Conservation (phyloP, 2,329 filamentous ascomycete species). For the Colletotrichum cordylinicola region DNA sequence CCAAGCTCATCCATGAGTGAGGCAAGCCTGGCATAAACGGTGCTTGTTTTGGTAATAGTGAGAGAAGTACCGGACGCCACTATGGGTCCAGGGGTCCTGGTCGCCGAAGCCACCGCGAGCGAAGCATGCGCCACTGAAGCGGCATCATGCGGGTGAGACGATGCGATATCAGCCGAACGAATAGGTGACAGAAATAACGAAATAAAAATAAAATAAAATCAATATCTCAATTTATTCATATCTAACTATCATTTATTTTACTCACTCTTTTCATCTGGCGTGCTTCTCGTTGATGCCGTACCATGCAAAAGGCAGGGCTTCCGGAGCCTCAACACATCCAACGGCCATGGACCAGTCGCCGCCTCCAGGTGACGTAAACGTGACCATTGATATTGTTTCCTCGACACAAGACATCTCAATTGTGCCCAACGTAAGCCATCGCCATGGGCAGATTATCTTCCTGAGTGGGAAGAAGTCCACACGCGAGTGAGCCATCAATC, state of each 20-base stretch:
- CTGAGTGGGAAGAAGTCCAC: neutral
- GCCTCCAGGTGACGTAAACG: neutral
- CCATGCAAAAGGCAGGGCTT: neutral
- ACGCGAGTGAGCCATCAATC: neutral
- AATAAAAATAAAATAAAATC: neutral
- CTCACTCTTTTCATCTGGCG: neutral
- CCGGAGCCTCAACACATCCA: neutral
- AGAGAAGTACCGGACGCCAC: neutral
- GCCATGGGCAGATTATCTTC: neutral
- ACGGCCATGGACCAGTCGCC: neutral
- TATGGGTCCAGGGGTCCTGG: neutral
- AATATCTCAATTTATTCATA: neutral
- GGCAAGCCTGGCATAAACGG: fast-evolving
- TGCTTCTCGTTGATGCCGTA: neutral
- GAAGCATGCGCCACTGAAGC: neutral
- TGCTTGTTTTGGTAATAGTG: neutral
- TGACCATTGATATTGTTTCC: neutral
- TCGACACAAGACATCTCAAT: neutral
- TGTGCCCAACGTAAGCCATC: neutral
- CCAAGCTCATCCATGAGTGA: neutral
- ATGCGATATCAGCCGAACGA: neutral
- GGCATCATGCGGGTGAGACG: neutral
- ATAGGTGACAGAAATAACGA: neutral
- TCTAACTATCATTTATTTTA: neutral
- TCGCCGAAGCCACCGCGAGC: neutral